Percentiles rank a stretch among this genome's conserved stretches.
Evolutionary conservation across 257 asterid species (phyloP).

Genomic region (Dorcoceras hygrometricum): DNA sequence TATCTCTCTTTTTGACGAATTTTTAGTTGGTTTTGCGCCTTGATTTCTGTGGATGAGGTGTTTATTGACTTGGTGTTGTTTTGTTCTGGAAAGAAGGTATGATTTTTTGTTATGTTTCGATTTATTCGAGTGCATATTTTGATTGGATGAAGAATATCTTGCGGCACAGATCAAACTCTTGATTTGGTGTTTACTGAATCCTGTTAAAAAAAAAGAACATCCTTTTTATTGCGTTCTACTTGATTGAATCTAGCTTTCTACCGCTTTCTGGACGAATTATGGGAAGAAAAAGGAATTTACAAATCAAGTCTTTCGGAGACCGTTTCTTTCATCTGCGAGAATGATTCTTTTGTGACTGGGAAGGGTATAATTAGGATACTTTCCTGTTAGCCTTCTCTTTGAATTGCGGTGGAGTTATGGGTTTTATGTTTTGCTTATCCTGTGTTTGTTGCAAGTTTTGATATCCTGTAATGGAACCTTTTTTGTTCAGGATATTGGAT

Average conservation of each 20-base stretch:
- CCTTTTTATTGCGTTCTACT: neutral
- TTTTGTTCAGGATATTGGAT: conserved; percentile 30
- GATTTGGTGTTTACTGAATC: neutral
- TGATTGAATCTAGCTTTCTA: neutral
- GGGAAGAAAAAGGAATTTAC: neutral
- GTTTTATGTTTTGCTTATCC: neutral
- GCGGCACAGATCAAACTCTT: neutral
- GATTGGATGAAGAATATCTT: conserved; percentile 5
- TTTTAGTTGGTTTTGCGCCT: conserved; percentile 16
- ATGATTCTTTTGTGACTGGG: conserved; percentile 9
- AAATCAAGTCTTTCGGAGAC: neutral
- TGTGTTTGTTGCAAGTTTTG: neutral
- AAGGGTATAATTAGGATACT: neutral
- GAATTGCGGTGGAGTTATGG: neutral
- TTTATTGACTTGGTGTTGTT: conserved; percentile 19
- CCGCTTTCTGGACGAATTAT: neutral
- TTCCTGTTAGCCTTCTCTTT: neutral
- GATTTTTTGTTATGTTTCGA: neutral
- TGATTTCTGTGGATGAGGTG: conserved; percentile 4
- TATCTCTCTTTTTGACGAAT: conserved; percentile 7
- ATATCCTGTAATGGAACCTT: neutral
- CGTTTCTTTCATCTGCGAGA: neutral
- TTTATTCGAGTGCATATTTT: neutral
- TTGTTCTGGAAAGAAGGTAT: conserved; percentile 19
- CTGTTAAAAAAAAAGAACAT: neutral